phyloP scores from a whole-genome alignment of 495 filamentous ascomycete genomes.

The Podospora pseudopauciseta region DNA sequence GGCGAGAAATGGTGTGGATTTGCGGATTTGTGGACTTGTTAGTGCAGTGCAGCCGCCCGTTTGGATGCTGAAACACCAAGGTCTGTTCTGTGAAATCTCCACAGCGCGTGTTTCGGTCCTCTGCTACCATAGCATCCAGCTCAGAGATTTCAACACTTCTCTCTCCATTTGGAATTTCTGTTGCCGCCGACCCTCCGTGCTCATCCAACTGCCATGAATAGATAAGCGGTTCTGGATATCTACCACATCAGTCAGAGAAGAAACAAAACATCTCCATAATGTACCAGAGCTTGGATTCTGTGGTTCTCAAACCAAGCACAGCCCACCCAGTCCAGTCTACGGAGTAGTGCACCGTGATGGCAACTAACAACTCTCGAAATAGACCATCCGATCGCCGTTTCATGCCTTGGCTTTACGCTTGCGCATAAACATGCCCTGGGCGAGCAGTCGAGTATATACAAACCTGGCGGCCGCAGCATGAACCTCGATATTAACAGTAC shows the following conservation, averaged over 20 bases:
- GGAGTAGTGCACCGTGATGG: not conserved
- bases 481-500: not conserved
- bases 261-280: not conserved
- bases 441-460: not conserved
- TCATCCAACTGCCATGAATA: no score
- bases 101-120: constrained; percentile 9
- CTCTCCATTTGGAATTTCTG: not conserved
- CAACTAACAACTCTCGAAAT: not conserved
- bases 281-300: not conserved
- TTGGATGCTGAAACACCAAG: constrained; percentile 5
- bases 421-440: constrained; percentile 1
- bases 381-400: constrained; percentile 1
- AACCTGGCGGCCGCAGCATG: not conserved
- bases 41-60: constrained; percentile 1
- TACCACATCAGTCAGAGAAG: not conserved
- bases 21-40: not conserved
- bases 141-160: not conserved
- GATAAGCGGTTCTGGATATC: no score
- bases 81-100: not conserved
- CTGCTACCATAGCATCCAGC: not conserved
- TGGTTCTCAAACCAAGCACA: not conserved
- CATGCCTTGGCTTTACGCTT: not conserved
- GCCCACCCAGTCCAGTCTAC: no score
- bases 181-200: not conserved
- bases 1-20: not conserved